These are phyloP conservation scores for Cryphonectria radicalis DNA, from an alignment of 2,329 filamentous ascomycete species.

Conservation along the genomic window DNA sequence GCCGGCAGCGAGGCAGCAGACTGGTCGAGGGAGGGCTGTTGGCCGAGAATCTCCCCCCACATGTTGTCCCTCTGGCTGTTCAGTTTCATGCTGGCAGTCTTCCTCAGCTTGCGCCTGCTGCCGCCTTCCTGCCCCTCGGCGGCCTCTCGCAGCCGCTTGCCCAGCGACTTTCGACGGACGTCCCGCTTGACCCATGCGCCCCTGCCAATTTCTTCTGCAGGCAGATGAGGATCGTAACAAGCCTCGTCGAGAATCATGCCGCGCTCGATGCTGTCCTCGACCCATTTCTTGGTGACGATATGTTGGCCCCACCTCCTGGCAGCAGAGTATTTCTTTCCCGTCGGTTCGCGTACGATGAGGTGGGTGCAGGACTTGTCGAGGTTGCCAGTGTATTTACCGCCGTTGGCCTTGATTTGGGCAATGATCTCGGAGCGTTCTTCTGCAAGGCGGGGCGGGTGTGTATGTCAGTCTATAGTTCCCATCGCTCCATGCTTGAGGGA, in stretches of 20 bases:
- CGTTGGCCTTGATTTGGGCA: slow-evolving; percentile 68
- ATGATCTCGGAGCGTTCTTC: slow-evolving; percentile 73
- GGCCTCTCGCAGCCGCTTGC: slow-evolving; percentile 63
- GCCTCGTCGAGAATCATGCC: slow-evolving; percentile 90
- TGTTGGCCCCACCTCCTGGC: slow-evolving; percentile 82
- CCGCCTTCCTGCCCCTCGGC: slow-evolving; percentile 51
- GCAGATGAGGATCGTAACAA: slow-evolving; percentile 78
- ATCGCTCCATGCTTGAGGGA: no score
- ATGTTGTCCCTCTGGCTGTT: slow-evolving; percentile 78
- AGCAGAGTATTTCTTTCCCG: slow-evolving; percentile 88
- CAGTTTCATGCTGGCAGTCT: slow-evolving; percentile 84
- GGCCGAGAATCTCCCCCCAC: slow-evolving; percentile 86
- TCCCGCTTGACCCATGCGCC: slow-evolving; percentile 73
- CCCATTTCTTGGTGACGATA: slow-evolving; percentile 83
- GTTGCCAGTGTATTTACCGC: slow-evolving; percentile 85
- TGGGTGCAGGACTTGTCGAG: slow-evolving; percentile 86
- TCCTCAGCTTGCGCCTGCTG: slow-evolving; percentile 79
- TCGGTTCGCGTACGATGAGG: slow-evolving; percentile 76
- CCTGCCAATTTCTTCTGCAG: slow-evolving; percentile 71
- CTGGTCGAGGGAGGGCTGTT: slow-evolving; percentile 40
- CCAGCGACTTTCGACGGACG: slow-evolving; percentile 50
- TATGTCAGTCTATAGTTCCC: neutral
- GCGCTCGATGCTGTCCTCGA: slow-evolving; percentile 78
- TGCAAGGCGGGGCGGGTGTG: slow-evolving; percentile 38
- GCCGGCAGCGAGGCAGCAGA: slow-evolving; percentile 28